These are phyloP conservation scores for Huntiella omanensis DNA, from an alignment of 2,329 filamentous ascomycete genomes.

Conservation along the genomic window DNA sequence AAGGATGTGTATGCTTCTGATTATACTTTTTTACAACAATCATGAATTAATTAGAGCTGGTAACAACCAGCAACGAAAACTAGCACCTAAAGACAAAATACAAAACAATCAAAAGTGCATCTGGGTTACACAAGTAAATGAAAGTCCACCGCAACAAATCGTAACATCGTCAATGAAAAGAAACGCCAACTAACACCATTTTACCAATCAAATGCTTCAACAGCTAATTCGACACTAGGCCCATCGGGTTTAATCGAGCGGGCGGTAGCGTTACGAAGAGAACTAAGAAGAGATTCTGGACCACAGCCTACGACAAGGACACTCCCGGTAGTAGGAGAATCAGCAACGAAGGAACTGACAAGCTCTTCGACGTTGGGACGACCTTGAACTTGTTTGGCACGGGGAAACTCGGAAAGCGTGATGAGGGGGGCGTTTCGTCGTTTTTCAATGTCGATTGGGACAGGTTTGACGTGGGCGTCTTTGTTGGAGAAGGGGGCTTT, in stretches of 20 bases:
- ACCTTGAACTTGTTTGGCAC: not conserved
- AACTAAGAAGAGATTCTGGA: conserved; percentile 23
- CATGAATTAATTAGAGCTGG: too few species aligned
- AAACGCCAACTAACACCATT: not conserved
- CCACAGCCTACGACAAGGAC: conserved; percentile 29
- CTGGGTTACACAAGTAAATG: too few species aligned
- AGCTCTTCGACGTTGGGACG: conserved; percentile 18
- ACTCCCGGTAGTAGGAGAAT: conserved; percentile 16
- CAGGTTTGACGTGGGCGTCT: not conserved
- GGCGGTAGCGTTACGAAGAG: conserved; percentile 24
- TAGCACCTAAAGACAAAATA: too few species aligned
- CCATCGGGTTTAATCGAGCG: conserved; percentile 22
- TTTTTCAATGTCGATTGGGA: not conserved
- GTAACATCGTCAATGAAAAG: too few species aligned
- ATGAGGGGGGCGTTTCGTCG: not conserved
- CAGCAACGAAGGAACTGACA: conserved; percentile 18
- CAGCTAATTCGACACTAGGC: conserved; percentile 28
- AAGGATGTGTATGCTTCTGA: too few species aligned
- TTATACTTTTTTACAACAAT: too few species aligned
- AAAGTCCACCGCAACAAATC: too few species aligned
- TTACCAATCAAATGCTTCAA: conserved; percentile 29
- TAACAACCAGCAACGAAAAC: too few species aligned
- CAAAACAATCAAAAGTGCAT: too few species aligned
- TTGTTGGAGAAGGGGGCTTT: not conserved
- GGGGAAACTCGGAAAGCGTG: not conserved